These are phyloP conservation scores for Neonectria coccinea DNA, from an alignment of 2,329 filamentous ascomycete species.

Conservation along the genomic window DNA sequence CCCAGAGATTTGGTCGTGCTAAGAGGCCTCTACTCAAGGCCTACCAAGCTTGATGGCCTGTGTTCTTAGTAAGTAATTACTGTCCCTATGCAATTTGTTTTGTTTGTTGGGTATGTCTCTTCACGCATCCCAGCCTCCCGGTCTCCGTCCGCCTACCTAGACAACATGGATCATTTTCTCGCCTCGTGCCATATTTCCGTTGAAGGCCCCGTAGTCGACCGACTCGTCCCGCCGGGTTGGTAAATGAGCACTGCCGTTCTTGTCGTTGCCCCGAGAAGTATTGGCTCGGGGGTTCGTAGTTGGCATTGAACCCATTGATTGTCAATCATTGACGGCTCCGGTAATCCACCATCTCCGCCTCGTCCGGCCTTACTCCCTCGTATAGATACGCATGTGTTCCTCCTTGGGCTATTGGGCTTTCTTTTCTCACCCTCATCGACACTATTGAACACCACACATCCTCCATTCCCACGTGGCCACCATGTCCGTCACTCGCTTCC, in stretches of 20 bases:
- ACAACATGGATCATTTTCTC: slow-evolving; percentile 4
- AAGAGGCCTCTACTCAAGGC: background rate
- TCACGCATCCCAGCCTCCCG: background rate
- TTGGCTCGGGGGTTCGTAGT: slow-evolving; percentile 10
- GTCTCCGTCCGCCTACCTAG: slow-evolving; percentile 7
- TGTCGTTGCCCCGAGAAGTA: slow-evolving; percentile 19
- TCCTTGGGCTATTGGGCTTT: slow-evolving; percentile 11
- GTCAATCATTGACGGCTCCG: slow-evolving; percentile 15
- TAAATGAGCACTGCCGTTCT: slow-evolving; percentile 28
- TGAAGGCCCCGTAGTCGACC: slow-evolving; percentile 18
- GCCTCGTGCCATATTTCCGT: slow-evolving; percentile 14
- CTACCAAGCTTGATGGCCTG: background rate
- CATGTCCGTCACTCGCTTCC: slow-evolving; percentile 32
- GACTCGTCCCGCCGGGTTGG: slow-evolving; percentile 17
- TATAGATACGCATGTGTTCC: slow-evolving; percentile 27
- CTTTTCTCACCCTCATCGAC: slow-evolving; percentile 10
- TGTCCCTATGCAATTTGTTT: background rate
- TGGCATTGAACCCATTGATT: slow-evolving; percentile 16
- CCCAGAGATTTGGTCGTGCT: slow-evolving; percentile 15
- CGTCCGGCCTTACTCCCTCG: slow-evolving; percentile 10
- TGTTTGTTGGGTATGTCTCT: background rate
- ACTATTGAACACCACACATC: slow-evolving; percentile 10
- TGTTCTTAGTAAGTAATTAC: background rate
- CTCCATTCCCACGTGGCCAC: slow-evolving; percentile 17
- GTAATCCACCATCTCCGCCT: background rate